These are phyloP conservation scores for Geotrichum cucujoidarum DNA, from an alignment of 1,139 yeast species.

Conservation along the genomic window DNA sequence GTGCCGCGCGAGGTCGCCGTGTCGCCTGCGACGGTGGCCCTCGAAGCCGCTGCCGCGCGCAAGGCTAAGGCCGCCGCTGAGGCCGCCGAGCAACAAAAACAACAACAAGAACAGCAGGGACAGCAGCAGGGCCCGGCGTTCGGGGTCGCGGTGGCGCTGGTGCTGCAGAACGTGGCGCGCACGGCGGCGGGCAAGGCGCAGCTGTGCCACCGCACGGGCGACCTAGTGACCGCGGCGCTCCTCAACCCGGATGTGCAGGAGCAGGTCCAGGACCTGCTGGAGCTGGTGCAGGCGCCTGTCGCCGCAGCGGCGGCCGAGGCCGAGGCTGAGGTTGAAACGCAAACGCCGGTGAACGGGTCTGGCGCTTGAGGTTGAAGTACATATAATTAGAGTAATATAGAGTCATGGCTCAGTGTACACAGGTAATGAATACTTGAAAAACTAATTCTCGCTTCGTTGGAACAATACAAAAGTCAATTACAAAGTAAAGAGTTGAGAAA, in stretches of 20 bases:
- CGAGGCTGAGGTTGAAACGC: neutral
- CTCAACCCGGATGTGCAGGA: slow-evolving; percentile 27
- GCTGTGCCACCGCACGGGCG: slow-evolving; percentile 27
- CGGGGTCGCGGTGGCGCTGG: slow-evolving; percentile 37
- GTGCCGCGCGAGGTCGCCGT: slow-evolving; percentile 46
- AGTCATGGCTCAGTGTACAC: too few species aligned
- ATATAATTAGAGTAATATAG: too few species aligned
- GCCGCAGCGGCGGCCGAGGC: slow-evolving; percentile 2
- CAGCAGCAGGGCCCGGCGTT: slow-evolving; percentile 29
- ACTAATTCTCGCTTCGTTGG: too few species aligned
- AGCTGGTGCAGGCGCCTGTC: slow-evolving; percentile 3
- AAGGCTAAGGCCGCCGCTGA: neutral
- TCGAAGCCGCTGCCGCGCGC: neutral
- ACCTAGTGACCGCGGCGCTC: slow-evolving; percentile 27
- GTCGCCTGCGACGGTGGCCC: neutral
- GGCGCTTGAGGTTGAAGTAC: neutral
- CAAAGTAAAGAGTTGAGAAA: too few species aligned
- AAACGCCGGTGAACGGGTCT: neutral
- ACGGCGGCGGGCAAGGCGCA: slow-evolving; percentile 33
- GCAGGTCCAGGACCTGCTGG: slow-evolving; percentile 28
- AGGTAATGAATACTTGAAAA: too few species aligned
- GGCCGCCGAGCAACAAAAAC: neutral
- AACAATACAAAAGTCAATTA: too few species aligned
- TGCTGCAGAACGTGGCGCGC: slow-evolving; percentile 38
- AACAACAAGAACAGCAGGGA: too few species aligned